Percentiles rank a stretch among this genome's conserved stretches.
These are phyloP conservation scores for Cercospora beticola DNA, from an alignment of 2,329 filamentous ascomycete genomes.

Conservation along the genomic window DNA sequence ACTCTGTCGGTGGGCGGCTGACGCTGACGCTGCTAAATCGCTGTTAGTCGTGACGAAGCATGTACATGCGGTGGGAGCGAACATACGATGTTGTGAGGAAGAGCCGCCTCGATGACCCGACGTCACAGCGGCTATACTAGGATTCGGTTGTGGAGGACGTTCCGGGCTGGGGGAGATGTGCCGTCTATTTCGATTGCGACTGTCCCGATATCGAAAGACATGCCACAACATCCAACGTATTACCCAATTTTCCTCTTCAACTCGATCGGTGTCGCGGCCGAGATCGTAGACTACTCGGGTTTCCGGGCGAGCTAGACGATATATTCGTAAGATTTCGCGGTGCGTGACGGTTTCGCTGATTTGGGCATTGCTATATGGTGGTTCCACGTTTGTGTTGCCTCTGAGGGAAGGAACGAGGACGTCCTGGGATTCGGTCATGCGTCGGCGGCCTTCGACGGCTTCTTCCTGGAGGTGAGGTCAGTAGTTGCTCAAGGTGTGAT, in stretches of 20 bases:
- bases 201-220: slow-evolving; percentile 50
- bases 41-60: background rate
- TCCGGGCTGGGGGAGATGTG: slow-evolving; percentile 29
- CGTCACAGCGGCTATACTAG: slow-evolving; percentile 18
- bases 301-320: slow-evolving; percentile 39
- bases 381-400: slow-evolving; percentile 33
- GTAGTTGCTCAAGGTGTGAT: too few relatives aligned
- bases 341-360: slow-evolving; percentile 52
- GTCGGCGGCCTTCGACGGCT: slow-evolving; percentile 44
- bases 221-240: slow-evolving; percentile 55
- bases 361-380: slow-evolving; percentile 49
- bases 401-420: slow-evolving; percentile 43
- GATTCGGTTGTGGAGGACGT: slow-evolving; percentile 14
- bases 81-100: slow-evolving; percentile 12
- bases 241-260: slow-evolving; percentile 52
- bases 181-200: slow-evolving; percentile 41
- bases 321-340: slow-evolving; percentile 46
- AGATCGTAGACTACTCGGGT: slow-evolving; percentile 45
- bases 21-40: background rate
- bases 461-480: slow-evolving; percentile 42
- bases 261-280: slow-evolving; percentile 43
- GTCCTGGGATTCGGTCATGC: slow-evolving; percentile 42
- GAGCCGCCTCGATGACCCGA: slow-evolving; percentile 2
- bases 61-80: slow-evolving; percentile 4
- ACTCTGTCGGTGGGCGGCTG: slow-evolving; percentile 19